A percentile compares a stretch with the other conserved stretches of the same genome.
Conservation (phyloP, 352 stramenopile species). For the Globisporangium ultimum region DNA sequence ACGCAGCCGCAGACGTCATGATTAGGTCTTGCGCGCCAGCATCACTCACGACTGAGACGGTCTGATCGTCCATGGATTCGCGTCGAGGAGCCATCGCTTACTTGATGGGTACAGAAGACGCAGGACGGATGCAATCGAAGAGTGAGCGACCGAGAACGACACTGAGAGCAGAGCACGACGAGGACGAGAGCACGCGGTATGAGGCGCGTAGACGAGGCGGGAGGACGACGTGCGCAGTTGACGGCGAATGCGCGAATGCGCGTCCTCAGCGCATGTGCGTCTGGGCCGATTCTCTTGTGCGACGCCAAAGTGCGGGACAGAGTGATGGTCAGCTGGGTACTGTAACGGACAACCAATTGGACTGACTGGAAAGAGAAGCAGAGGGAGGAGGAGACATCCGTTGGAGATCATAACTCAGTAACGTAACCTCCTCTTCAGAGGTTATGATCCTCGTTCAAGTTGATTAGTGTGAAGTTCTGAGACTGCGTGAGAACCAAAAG, state of each 20-base stretch:
- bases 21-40: no score
- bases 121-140: neutral
- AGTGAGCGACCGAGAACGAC: neutral
- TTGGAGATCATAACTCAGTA: no score
- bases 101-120: neutral
- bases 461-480: no score
- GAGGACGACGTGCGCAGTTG: constrained; percentile 9
- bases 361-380: no score
- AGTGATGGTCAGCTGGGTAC: neutral
- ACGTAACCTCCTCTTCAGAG: no score
- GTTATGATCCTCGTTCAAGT: no score
- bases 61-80: constrained; percentile 17
- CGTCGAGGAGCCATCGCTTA: constrained; percentile 12
- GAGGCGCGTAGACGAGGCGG: neutral
- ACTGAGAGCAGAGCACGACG: neutral
- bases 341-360: neutral
- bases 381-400: no score
- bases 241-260: constrained; percentile 25
- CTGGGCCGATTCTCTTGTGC: neutral
- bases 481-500: no score
- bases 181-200: neutral
- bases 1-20: neutral
- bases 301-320: no score
- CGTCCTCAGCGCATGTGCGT: neutral
- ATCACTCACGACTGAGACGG: no score